Conservation (phyloP, 2,329 filamentous ascomycete genomes). For the Trichoderma atroviride region DNA sequence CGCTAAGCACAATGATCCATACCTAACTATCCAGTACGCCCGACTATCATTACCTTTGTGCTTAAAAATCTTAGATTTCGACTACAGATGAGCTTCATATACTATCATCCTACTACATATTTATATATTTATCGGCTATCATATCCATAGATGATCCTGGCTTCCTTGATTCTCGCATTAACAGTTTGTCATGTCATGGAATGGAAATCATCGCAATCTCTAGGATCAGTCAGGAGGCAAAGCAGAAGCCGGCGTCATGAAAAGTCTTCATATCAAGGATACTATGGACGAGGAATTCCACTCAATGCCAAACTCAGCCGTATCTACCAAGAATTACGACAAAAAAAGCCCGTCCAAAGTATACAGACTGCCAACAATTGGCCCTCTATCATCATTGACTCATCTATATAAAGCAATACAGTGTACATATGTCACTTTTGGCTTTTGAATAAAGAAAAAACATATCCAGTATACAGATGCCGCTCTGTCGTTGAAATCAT, state of each 20-base stretch:
- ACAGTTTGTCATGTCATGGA: fast-evolving
- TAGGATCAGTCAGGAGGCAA: not conserved
- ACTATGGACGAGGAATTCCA: not conserved
- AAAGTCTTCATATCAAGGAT: not conserved
- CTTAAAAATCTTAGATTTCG: not conserved
- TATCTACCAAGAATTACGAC: not conserved
- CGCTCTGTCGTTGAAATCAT: not conserved
- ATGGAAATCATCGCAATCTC: not conserved
- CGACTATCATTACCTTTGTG: not conserved
- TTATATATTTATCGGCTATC: not conserved
- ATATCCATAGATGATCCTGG: not conserved
- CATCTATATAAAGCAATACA: not conserved
- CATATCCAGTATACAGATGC: not conserved
- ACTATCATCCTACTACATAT: not conserved
- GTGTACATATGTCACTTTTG: not conserved
- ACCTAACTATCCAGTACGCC: not conserved
- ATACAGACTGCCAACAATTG: not conserved
- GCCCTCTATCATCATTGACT: not conserved
- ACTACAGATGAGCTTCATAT: not conserved
- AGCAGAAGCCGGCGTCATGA: not conserved
- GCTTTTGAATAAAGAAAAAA: not conserved
- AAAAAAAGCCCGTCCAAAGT: not conserved
- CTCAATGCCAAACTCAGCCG: not conserved
- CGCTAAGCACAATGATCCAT: not conserved
- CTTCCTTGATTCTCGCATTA: not conserved